These are phyloP conservation scores for Dictyostelium intermedium DNA, from an alignment of 78 protist species.

Conservation along the genomic window DNA sequence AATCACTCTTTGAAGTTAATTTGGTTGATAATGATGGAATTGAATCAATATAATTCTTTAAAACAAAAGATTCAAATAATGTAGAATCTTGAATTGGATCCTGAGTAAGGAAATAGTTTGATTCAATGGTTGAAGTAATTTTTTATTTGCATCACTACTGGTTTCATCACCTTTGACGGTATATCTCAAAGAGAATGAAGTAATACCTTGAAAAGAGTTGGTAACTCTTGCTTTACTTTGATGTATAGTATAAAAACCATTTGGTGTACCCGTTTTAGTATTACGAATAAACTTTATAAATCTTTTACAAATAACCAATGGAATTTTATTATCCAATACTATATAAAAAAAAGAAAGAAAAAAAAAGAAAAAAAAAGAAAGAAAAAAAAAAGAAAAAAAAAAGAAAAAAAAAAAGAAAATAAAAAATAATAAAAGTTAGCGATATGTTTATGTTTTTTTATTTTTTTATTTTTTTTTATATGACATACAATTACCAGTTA, in stretches of 20 bases:
- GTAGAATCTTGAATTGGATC: slow-evolving; percentile 42
- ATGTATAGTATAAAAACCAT: slow-evolving; percentile 62
- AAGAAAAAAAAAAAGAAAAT: background rate
- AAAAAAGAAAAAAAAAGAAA: background rate
- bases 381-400: background rate
- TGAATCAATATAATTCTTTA: slow-evolving; percentile 31
- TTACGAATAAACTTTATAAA: slow-evolving; percentile 58
- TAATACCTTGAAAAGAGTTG: slow-evolving; percentile 61
- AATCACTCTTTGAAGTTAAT: background rate
- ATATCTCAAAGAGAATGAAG: slow-evolving; percentile 31
- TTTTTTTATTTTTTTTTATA: background rate
- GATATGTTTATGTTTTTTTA: background rate
- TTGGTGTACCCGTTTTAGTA: slow-evolving; percentile 22
- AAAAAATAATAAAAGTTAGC: background rate
- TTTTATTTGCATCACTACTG: background rate
- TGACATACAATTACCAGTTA: slow-evolving; percentile 17
- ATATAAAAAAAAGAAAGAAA: background rate
- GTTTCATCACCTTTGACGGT: background rate
- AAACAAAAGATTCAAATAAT: slow-evolving; percentile 48
- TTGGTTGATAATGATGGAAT: slow-evolving; percentile 1
- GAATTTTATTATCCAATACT: slow-evolving; percentile 47
- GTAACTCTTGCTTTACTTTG: slow-evolving; percentile 40
- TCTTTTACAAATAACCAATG: slow-evolving; percentile 28
- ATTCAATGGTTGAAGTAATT: background rate
- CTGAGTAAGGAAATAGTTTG: slow-evolving; percentile 1